phyloP scores from a whole-genome alignment of 352 stramenopile genomes.

The Globisporangium splendens region DNA sequence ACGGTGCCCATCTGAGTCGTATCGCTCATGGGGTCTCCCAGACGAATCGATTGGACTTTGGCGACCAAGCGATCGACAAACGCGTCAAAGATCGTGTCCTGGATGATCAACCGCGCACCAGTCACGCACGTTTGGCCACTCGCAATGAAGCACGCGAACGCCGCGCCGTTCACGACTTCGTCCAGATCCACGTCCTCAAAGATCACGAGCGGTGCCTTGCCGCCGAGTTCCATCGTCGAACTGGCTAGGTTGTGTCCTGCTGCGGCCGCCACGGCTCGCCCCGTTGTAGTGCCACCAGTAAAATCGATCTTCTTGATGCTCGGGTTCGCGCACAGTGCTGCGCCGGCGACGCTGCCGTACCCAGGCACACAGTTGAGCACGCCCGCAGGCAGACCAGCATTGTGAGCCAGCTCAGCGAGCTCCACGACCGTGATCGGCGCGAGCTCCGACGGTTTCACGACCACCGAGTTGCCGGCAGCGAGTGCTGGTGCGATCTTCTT shows the following conservation, averaged over 20 bases:
- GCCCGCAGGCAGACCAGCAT: slow-evolving; percentile 33
- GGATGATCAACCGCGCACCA: slow-evolving; percentile 79
- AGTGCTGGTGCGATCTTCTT: slow-evolving; percentile 71
- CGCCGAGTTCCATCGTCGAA: slow-evolving; percentile 65
- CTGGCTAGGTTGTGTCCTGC: slow-evolving; percentile 40
- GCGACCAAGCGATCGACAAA: slow-evolving; percentile 58
- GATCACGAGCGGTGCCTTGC: slow-evolving; percentile 67
- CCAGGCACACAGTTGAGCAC: slow-evolving; percentile 51
- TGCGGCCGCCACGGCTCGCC: slow-evolving; percentile 28
- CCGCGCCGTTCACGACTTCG: slow-evolving; percentile 54
- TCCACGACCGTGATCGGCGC: slow-evolving; percentile 55
- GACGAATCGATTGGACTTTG: slow-evolving; percentile 48
- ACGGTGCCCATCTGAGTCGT: slow-evolving; percentile 67
- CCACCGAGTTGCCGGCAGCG: slow-evolving; percentile 71
- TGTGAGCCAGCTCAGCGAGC: slow-evolving; percentile 36
- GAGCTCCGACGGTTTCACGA: slow-evolving; percentile 87
- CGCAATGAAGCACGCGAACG: slow-evolving; percentile 70
- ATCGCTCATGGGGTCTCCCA: slow-evolving; percentile 51
- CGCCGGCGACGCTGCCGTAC: slow-evolving; percentile 27
- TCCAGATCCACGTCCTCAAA: slow-evolving; percentile 61
- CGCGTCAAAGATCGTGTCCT: slow-evolving; percentile 72
- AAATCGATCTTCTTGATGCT: slow-evolving; percentile 61
- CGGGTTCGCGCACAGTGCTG: slow-evolving; percentile 28
- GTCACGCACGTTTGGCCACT: slow-evolving; percentile 81
- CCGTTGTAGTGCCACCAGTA: slow-evolving; percentile 39